Evolutionary conservation across 2,329 filamentous ascomycete genomes (phyloP), one percentile per base, ranked within the genome.

Genomic region (Fusarium musae): DNA sequence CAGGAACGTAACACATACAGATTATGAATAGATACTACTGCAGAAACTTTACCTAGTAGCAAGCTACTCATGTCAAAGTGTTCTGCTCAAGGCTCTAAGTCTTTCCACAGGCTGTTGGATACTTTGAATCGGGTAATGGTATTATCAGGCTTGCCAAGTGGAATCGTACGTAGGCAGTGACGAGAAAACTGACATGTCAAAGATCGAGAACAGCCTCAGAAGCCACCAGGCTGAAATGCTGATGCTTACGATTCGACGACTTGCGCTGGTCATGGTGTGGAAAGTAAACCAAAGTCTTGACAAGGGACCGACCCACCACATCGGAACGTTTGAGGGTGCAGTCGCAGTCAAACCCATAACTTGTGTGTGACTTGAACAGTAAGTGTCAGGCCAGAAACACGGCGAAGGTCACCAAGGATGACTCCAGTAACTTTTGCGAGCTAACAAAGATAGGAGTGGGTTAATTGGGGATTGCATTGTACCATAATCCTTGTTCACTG

Each of bases 1-100:
- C 69, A 78, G 76, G 72, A 71, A 72, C 74, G 44, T 53, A 63
- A 58, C 47, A 64, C 63, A 62, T 75, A 67, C 71, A 77, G 62
- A 69, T 66, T 56, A 74, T 62, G 46, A 49, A 63, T 49, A 44
- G 71, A 67, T 62, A 52, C n/a, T 52, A 21, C 63, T 67, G 63
- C 66, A 71, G 67, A 67, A 72, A 66, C 59, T 40, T 62, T 49
- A 71, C 43, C 37, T 60, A 44, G 28, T 36, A 37, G 19, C 43
- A 46, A 36, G 34, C 57, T 5, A 19, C 28, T 59, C n/a, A 37
- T 32, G 49, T 23, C 19, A 23, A 40, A 42, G 28, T 58, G 32
- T 37, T 53, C 47, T 50, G 30, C 44, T 69, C 42, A 21, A 52
- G 49, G 28, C 44, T 34, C 28, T n/a, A 13, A 23, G 39, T 37